Base-by-base conservation (phyloP, 345 rosid genomes). In the Gossypium longicalyx region DNA sequence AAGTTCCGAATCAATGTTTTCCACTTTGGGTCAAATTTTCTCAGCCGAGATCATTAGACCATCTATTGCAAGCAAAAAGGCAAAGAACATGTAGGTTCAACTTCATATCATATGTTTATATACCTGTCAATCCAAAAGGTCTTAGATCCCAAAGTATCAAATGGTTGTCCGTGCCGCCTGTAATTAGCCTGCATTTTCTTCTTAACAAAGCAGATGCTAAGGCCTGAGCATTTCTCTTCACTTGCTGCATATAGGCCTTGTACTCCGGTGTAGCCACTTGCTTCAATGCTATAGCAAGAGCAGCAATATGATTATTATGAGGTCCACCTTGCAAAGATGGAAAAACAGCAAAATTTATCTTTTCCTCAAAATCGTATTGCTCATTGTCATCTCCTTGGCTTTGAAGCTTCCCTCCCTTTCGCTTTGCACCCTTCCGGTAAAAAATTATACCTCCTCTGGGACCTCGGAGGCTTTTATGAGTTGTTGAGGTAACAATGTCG, bases 301-400 rank as follows among this genome's bases (percentile, higher is more conserved):
- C 89, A 79, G 91, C 89, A 53, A 90, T 92, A 77, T 94, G 97
- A 86, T 90, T 94, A 78, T 92, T 94, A 80, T 94, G 97, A 12
- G 97, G 97, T 2, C 98, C 98, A 3, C 97, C 98, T 85, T 94
- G 98, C 65, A 89, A 77, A 12, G 93, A 88, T 74, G 97, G 98
- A 77, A 89, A 92, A 53, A 94, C 94, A 11, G 97, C 87, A 79
- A 90, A 94, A 68, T 92, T 94, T 71, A 94, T 92, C 83, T 84
- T 92, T 77, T 90, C 97, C 87, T 92, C 98, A 12, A 90, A 89
- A 74, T 94, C 91, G 79, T 92, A 92, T 8, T 82, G 85, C 74
- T 75, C 76, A 57, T 73, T 85, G 80, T 84, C 88, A 79, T 87
- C 91, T 58, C 85, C 86, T 64, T 89, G 91, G 79, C 75, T 82